These are phyloP conservation scores for Thraustotheca clavata DNA, from an alignment of 352 stramenopile genomes.

Conservation along the genomic window DNA sequence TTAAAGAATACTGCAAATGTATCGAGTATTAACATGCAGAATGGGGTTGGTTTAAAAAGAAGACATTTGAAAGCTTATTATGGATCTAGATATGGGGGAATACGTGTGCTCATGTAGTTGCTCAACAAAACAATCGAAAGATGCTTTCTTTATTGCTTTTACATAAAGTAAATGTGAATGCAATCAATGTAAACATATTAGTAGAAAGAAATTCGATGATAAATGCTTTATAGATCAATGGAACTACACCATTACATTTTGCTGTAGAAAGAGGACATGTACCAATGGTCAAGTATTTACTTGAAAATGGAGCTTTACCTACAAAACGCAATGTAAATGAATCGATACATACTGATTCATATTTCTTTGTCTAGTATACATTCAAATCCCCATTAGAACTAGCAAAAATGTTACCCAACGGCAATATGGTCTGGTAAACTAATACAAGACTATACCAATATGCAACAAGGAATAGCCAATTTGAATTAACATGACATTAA, in stretches of 20 bases:
- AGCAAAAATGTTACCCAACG: background rate
- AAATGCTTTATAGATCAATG: conserved; percentile 9
- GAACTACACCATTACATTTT: conserved; percentile 16
- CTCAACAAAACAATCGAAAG: conserved; percentile 11
- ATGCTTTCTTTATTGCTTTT: conserved; percentile 12
- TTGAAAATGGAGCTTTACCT: conserved; percentile 2
- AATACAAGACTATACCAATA: background rate
- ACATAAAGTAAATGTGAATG: conserved; percentile 17
- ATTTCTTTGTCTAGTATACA: background rate
- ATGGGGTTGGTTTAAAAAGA: background rate
- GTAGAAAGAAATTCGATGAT: background rate
- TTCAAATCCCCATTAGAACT: conserved; percentile 1
- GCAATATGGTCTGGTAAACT: conserved; percentile 1
- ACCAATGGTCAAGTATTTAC: conserved; percentile 13
- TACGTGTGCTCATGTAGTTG: conserved; percentile 8
- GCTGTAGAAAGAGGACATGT: background rate
- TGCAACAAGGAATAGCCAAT: background rate
- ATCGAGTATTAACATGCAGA: background rate
- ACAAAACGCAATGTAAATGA: conserved; percentile 15
- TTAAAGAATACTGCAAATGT: background rate
- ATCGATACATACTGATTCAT: background rate
- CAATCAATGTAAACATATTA: conserved; percentile 14
- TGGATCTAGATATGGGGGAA: conserved; percentile 14
- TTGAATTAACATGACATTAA: background rate
- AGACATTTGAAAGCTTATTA: no score